phyloP scores from a whole-genome alignment of 768 basidiomycete genomes.

The Xerocomus potaroensis region DNA sequence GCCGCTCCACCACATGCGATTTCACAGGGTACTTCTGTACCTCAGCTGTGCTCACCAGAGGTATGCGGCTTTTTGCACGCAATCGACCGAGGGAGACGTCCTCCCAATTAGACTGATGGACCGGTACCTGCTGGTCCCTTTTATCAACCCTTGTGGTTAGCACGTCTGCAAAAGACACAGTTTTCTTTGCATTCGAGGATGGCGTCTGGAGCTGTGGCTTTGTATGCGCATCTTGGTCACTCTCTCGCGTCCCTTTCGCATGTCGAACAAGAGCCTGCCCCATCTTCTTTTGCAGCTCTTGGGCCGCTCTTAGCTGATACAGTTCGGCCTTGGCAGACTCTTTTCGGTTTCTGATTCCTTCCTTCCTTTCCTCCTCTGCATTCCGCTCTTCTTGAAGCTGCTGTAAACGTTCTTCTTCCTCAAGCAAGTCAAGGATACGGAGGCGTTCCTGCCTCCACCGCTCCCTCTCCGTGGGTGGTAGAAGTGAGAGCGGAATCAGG shows the following conservation, averaged over 20 bases:
- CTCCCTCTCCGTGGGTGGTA: constrained; percentile 45
- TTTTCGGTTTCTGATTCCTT: constrained; percentile 48
- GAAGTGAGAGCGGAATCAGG: constrained; percentile 42
- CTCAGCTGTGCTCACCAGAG: constrained; percentile 29
- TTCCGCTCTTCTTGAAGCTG: constrained; percentile 38
- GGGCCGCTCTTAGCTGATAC: constrained; percentile 35
- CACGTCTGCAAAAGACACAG: constrained; percentile 58
- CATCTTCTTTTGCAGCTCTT: constrained; percentile 73
- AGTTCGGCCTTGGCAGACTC: constrained; percentile 43
- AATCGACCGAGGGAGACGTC: constrained; percentile 52
- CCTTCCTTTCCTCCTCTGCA: constrained; percentile 40
- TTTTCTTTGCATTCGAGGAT: constrained; percentile 48
- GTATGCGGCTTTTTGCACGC: constrained; percentile 34
- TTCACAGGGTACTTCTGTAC: constrained; percentile 54
- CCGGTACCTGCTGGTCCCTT: constrained; percentile 7
- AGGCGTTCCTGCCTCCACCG: constrained; percentile 56
- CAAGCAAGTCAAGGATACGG: constrained; percentile 61
- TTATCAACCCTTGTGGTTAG: constrained; percentile 21
- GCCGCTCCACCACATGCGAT: constrained; percentile 63
- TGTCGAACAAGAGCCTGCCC: constrained; percentile 59
- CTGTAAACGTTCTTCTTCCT: constrained; percentile 60
- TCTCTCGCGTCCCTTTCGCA: constrained; percentile 34
- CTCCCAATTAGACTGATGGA: constrained; percentile 42
- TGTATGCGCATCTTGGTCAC: constrained; percentile 18
- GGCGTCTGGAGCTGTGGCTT: constrained; percentile 28